Evolutionary conservation across 2,329 filamentous ascomycete species (phyloP), one percentile per base, ranked within the genome.

Genomic region (Curvularia sp.): DNA sequence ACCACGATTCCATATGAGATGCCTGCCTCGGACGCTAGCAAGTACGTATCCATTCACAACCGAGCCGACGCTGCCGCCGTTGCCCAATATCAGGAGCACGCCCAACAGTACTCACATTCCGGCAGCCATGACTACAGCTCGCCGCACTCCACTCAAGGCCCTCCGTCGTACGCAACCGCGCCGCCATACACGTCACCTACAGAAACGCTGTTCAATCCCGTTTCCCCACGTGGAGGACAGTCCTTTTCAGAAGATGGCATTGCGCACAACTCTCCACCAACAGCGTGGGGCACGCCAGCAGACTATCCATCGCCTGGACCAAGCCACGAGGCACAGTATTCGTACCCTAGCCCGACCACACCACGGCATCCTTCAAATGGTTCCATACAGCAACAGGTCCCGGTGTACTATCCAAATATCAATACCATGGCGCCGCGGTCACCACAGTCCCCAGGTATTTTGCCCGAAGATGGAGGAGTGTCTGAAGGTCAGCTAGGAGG

Each of bases 1-100:
- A 68, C 69, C 18, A 72, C 73, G 8, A 60, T 70, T 13, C 60
- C 69, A 41, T 66, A 72, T n/a, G 74, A 76, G 45, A 66, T 77
- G 68, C 54, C 66, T 15, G 62, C 67, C 12, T 60, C 67, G 32
- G 61, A 54, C 12, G 52, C 64, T 7, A 57, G 53, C 36, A 76
- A 76, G 52, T 72, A 75, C 36, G 65, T 73, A 49, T 63, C 61
- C 52, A 60, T 72, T 51, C 68, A 68, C 39, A 64, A 68, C 28
- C 69, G 65, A 39, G 61, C 65, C 21, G 65, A 65, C 32, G 49
- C 60, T 23, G 53, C 53, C 48, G 45, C 52, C 13, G 57, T 65
- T 49, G 49, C 55, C 27, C 55, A 60, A 15, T 65, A 63, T 49
- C 54, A 62, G 27, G 64, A 55, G 13, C 25, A 48, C 38, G 55